phyloP scores from a whole-genome alignment of 805 yeast genomes.

The Ogataea salicorniae region DNA sequence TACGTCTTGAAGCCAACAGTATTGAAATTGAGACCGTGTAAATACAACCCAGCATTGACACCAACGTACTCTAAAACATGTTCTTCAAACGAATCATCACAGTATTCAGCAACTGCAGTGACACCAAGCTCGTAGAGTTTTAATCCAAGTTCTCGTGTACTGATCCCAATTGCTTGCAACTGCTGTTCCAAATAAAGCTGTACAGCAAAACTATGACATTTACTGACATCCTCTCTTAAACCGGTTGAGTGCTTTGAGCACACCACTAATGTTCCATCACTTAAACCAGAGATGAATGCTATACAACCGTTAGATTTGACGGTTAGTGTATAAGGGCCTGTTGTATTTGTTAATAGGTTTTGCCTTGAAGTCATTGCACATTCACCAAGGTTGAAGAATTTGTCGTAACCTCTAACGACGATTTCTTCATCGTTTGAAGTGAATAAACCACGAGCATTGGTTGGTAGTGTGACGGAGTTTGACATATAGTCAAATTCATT shows the following conservation, averaged over 20 bases:
- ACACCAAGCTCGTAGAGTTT: conserved; percentile 44
- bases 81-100: conserved; percentile 92
- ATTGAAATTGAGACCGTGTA: conserved; percentile 84
- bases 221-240: conserved; percentile 34
- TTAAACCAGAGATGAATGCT: conserved; percentile 71
- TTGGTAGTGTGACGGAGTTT: conserved; percentile 52
- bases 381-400: conserved; percentile 84
- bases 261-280: conserved; percentile 72
- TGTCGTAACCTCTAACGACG: conserved; percentile 85
- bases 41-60: conserved; percentile 71
- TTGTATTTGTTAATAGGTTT: conserved; percentile 40
- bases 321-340: conserved; percentile 77
- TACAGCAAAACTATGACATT: conserved; percentile 76
- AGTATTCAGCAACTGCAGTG: conserved; percentile 89
- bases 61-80: conserved; percentile 74
- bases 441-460: conserved; percentile 81
- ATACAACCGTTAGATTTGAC: conserved; percentile 94
- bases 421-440: conserved; percentile 39
- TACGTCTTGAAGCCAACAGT: conserved; percentile 57
- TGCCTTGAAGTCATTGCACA: conserved; percentile 46
- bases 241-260: conserved; percentile 94
- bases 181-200: conserved; percentile 52
- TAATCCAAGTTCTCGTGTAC: conserved; percentile 49
- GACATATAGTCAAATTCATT: conserved; percentile 83
- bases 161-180: conserved; percentile 36